These are phyloP conservation scores for Abrus precatorius DNA, from an alignment of 306 rosid genomes.

Conservation along the genomic window DNA sequence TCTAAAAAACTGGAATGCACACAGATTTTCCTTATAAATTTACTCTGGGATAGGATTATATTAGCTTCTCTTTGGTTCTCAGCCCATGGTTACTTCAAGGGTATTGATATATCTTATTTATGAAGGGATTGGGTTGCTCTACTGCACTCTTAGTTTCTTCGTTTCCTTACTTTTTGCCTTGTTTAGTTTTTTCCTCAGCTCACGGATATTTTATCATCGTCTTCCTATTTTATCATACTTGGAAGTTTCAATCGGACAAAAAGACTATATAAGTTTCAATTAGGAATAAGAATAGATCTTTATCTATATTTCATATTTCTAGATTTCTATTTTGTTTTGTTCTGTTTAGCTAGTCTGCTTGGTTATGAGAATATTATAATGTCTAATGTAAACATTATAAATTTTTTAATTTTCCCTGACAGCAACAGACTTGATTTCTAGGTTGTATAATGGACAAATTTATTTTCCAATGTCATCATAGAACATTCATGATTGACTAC, in stretches of 20 bases:
- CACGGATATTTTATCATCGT: neutral
- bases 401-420: neutral
- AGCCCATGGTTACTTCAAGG: constrained; percentile 28
- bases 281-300: neutral
- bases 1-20: neutral
- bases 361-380: constrained; percentile 4
- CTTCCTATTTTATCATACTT: neutral
- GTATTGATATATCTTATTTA: neutral
- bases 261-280: constrained; percentile 4
- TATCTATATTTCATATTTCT: neutral
- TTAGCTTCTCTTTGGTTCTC: constrained; percentile 14
- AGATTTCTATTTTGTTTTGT: constrained; percentile 20
- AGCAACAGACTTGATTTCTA: constrained; percentile 6
- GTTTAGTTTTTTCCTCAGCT: constrained; percentile 13
- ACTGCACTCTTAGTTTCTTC: neutral
- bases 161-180: neutral
- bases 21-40: constrained; percentile 1
- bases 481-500: constrained; percentile 37
- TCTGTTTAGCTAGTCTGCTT: constrained; percentile 10
- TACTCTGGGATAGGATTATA: constrained; percentile 5
- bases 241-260: constrained; percentile 22
- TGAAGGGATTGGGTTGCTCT: neutral
- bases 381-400: neutral
- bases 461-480: constrained; percentile 22
- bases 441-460: neutral